A percentile compares a stretch with the other conserved stretches of the same genome.
phyloP scores from a whole-genome alignment of 352 stramenopile genomes.

The Pythium rishiriense region DNA sequence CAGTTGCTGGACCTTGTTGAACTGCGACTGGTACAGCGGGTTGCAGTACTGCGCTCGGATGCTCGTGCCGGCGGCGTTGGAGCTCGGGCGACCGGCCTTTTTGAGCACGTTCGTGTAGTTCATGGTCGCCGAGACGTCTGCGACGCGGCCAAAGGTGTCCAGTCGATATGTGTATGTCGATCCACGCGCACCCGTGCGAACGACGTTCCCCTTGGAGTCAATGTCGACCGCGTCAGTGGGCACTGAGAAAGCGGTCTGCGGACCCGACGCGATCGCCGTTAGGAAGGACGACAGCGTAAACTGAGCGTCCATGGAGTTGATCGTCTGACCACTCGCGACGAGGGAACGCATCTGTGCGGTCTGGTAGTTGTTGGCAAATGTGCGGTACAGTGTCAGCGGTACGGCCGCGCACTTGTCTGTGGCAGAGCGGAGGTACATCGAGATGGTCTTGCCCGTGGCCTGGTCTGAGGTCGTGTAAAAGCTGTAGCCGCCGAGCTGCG shows the following conservation, averaged over 20 bases:
- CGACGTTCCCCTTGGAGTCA: constrained; percentile 28
- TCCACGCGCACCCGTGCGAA: constrained; percentile 27
- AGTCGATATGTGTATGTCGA: constrained; percentile 31
- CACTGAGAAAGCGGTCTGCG: constrained; percentile 12
- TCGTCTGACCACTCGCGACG: constrained; percentile 32
- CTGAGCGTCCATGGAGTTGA: constrained; percentile 39
- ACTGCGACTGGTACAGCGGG: constrained; percentile 32
- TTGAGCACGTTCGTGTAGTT: constrained; percentile 32
- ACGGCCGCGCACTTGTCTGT: constrained; percentile 24
- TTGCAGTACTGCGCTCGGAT: constrained; percentile 41
- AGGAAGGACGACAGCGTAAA: constrained; percentile 32
- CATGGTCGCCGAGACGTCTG: constrained; percentile 17
- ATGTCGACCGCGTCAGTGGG: constrained; percentile 37
- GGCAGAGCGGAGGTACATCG: constrained; percentile 28
- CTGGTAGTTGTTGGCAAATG: constrained; percentile 35
- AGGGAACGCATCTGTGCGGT: constrained; percentile 32
- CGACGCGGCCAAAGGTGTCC: constrained; percentile 28
- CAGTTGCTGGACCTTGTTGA: constrained; percentile 36
- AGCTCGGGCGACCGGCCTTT: constrained; percentile 24
- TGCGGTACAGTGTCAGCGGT: constrained; percentile 36
- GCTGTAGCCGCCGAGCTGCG: constrained; percentile 25
- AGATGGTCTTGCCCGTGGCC: constrained; percentile 28
- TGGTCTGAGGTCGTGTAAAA: constrained; percentile 35
- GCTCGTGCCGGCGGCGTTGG: constrained; percentile 25
- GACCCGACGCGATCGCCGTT: constrained; percentile 16